Conservation (phyloP, 2,329 filamentous ascomycete species). For the Scedosporium aurantiacum region DNA sequence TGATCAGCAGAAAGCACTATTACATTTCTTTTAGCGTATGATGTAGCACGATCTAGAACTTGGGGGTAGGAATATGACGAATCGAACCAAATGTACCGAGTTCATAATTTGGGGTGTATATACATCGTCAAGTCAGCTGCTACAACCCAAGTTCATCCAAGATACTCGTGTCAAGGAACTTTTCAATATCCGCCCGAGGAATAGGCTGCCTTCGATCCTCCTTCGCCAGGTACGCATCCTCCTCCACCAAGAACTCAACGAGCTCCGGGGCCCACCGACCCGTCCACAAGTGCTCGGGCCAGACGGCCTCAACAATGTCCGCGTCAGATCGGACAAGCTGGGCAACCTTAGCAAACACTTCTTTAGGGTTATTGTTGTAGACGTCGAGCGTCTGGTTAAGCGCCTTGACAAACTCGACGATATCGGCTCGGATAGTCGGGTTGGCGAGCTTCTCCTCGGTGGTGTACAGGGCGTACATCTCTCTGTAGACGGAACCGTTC, state of each 20-base stretch:
- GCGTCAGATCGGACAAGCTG: conserved; percentile 2
- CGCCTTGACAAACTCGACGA: conserved; percentile 9
- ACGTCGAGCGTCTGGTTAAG: conserved; percentile 3
- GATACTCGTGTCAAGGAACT: conserved; percentile 8
- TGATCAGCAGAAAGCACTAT: too few species aligned
- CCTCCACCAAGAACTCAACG: conserved; percentile 6
- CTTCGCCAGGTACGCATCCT: conserved; percentile 7
- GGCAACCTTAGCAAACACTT: conserved; percentile 4
- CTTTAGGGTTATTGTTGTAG: conserved; percentile 5
- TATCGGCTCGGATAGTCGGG: conserved; percentile 6
- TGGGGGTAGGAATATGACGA: too few species aligned
- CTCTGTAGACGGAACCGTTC: conserved; percentile 8
- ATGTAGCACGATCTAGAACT: too few species aligned
- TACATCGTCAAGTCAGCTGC: neutral
- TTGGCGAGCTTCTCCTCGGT: conserved; percentile 8
- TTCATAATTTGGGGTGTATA: neutral
- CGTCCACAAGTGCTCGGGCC: conserved; percentile 7
- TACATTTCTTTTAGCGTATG: too few species aligned
- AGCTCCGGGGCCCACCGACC: conserved; percentile 7
- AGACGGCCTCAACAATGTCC: conserved; percentile 4
- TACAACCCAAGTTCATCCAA: conserved; percentile 6
- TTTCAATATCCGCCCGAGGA: conserved; percentile 3
- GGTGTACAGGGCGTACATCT: conserved; percentile 9
- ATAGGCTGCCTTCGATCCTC: conserved; percentile 4
- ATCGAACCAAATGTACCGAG: too few species aligned